Percentiles rank a stretch among this genome's conserved stretches.
phyloP scores from a whole-genome alignment of 768 basidiomycete species.

The Steccherinum ochraceum region DNA sequence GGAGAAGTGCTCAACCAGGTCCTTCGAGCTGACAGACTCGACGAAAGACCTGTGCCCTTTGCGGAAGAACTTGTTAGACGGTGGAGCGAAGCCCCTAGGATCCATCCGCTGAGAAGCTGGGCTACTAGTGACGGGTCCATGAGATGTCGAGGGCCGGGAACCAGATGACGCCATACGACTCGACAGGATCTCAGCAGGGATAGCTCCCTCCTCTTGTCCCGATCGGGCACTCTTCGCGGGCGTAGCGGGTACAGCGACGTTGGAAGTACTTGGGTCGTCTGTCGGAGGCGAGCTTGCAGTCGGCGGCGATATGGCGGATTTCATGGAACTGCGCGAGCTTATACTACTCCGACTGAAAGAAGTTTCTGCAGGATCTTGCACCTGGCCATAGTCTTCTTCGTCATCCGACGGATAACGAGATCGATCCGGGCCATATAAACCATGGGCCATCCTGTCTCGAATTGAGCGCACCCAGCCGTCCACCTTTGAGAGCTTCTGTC shows the following conservation, averaged over 20 bases:
- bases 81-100: background rate
- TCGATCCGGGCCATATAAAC: slow-evolving; percentile 43
- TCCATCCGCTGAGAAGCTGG: background rate
- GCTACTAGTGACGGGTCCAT: slow-evolving; percentile 14
- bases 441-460: slow-evolving; percentile 55
- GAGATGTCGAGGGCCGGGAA: slow-evolving; percentile 28
- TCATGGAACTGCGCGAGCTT: slow-evolving; percentile 9
- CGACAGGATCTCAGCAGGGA: slow-evolving; percentile 61
- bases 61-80: slow-evolving; percentile 14
- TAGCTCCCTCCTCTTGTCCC: slow-evolving; percentile 54
- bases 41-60: slow-evolving; percentile 69
- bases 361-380: slow-evolving; percentile 10
- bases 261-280: slow-evolving; percentile 1
- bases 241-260: slow-evolving; percentile 8
- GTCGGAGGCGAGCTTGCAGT: slow-evolving; percentile 23
- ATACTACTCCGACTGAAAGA: slow-evolving; percentile 6
- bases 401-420: slow-evolving; percentile 38
- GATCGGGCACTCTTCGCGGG: slow-evolving; percentile 34
- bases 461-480: slow-evolving; percentile 78
- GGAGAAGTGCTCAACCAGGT: slow-evolving; percentile 70
- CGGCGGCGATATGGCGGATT: slow-evolving; percentile 7
- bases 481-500: slow-evolving; percentile 70
- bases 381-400: slow-evolving; percentile 33
- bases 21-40: slow-evolving; percentile 51
- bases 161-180: slow-evolving; percentile 47